A percentile compares a stretch with the other conserved stretches of the same genome.
Evolutionary conservation across 441 rosid species (phyloP).

Genomic region (Geranium incanum): DNA sequence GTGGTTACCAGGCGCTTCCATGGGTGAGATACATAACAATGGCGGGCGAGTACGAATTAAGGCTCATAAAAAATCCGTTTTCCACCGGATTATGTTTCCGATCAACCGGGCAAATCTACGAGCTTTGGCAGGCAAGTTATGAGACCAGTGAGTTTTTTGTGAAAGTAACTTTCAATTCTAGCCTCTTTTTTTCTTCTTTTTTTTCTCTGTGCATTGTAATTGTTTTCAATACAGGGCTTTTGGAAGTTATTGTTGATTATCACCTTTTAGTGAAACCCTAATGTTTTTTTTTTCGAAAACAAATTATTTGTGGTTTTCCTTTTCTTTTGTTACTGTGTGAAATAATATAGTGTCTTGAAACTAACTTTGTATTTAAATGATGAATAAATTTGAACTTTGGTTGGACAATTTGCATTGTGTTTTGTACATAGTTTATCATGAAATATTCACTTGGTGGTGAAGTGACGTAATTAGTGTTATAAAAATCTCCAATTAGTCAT

Average conservation of each 20-base stretch:
- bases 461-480: no score
- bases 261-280: no score
- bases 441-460: no score
- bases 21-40: constrained; percentile 54
- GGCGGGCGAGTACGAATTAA: constrained; percentile 82
- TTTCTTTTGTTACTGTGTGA: background rate
- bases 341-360: no score
- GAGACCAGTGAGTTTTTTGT: background rate
- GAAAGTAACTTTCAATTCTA: background rate
- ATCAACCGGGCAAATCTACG: background rate
- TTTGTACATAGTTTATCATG: no score
- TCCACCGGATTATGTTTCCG: background rate
- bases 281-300: background rate
- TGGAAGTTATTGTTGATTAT: no score
- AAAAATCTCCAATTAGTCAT: no score
- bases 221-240: constrained; percentile 7
- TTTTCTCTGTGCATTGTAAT: constrained; percentile 16
- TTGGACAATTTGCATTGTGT: no score
- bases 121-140: background rate
- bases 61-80: constrained; percentile 40
- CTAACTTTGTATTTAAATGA: no score
- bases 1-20: constrained; percentile 80
- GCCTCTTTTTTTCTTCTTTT: background rate
- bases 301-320: background rate
- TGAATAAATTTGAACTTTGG: no score